These are phyloP conservation scores for Sporormia fimetaria DNA, from an alignment of 495 filamentous ascomycete species.

Conservation along the genomic window DNA sequence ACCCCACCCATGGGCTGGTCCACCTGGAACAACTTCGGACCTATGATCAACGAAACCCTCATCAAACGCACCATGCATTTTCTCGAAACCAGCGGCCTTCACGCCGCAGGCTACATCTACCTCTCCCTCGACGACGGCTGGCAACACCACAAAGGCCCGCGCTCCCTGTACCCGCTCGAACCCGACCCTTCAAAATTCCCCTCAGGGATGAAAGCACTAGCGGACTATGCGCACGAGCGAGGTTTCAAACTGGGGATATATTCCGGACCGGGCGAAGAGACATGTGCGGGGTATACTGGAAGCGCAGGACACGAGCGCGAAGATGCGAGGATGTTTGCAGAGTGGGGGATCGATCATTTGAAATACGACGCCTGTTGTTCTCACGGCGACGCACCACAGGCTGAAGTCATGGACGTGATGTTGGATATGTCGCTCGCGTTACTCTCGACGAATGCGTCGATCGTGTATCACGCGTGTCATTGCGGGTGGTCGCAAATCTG, in stretches of 20 bases:
- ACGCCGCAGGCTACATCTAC: constrained; percentile 17
- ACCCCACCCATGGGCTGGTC: constrained; percentile 21
- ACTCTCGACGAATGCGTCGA: constrained; percentile 12
- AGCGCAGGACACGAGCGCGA: constrained; percentile 11
- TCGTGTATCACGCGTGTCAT: constrained; percentile 19
- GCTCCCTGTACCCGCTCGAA: constrained; percentile 11
- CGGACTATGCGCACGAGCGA: constrained; percentile 18
- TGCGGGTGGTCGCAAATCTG: constrained; percentile 18
- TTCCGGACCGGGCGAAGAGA: constrained; percentile 9
- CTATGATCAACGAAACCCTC: constrained; percentile 18
- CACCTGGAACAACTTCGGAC: constrained; percentile 19
- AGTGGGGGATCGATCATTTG: constrained; percentile 19
- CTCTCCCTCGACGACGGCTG: constrained; percentile 19
- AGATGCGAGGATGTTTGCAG: constrained; percentile 19
- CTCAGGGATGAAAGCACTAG: constrained; percentile 14
- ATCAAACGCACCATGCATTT: constrained; percentile 10
- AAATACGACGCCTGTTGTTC: constrained; percentile 21
- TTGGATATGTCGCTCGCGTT: constrained; percentile 16
- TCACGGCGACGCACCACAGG: constrained; percentile 10
- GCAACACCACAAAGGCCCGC: constrained; percentile 17
- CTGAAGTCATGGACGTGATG: constrained; percentile 17
- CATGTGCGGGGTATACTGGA: constrained; percentile 17
- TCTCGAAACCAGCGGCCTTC: constrained; percentile 10
- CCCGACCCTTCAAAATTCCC: constrained; percentile 17
- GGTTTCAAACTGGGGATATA: constrained; percentile 23